phyloP scores from a whole-genome alignment of 2,329 filamentous ascomycete species.

The Lasiodiplodia sp. region DNA sequence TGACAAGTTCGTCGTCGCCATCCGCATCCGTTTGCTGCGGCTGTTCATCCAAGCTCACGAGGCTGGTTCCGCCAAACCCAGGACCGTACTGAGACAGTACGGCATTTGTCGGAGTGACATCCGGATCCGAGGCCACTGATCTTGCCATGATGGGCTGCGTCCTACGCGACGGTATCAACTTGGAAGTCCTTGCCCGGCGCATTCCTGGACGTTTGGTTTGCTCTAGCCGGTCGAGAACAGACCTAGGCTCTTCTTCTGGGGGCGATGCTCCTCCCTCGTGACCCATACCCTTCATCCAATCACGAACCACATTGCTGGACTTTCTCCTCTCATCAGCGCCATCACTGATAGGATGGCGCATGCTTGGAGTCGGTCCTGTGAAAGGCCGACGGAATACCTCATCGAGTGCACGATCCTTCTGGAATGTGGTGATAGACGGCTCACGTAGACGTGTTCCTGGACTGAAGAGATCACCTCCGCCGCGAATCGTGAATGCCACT shows the following conservation, averaged over 20 bases:
- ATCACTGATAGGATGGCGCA: slow-evolving; percentile 31
- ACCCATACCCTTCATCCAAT: slow-evolving; percentile 83
- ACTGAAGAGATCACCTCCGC: slow-evolving; percentile 69
- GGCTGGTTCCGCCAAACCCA: slow-evolving; percentile 51
- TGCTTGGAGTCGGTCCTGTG: slow-evolving; percentile 58
- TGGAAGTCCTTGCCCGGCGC: slow-evolving; percentile 57
- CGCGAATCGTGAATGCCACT: slow-evolving; percentile 48
- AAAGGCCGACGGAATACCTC: slow-evolving; percentile 84
- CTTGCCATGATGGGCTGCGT: slow-evolving; percentile 58
- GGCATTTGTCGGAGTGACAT: slow-evolving; percentile 48
- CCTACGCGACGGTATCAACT: slow-evolving; percentile 35
- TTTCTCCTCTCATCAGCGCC: slow-evolving; percentile 67
- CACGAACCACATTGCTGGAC: slow-evolving; percentile 81
- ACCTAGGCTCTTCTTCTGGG: slow-evolving; percentile 66
- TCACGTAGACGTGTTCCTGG: slow-evolving; percentile 74
- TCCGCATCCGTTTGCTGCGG: slow-evolving; percentile 79
- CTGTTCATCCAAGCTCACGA: slow-evolving; percentile 50
- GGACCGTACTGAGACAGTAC: slow-evolving; percentile 49
- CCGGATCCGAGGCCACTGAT: slow-evolving; percentile 66
- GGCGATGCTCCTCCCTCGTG: slow-evolving; percentile 61
- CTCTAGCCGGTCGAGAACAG: slow-evolving; percentile 66
- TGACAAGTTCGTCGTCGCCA: slow-evolving; percentile 88
- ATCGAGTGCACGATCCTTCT: slow-evolving; percentile 88
- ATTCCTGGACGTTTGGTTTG: slow-evolving; percentile 59
- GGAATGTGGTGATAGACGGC: slow-evolving; percentile 85